phyloP scores from a whole-genome alignment of 2,329 filamentous ascomycete genomes.

The Orbilia blumenaviensis region DNA sequence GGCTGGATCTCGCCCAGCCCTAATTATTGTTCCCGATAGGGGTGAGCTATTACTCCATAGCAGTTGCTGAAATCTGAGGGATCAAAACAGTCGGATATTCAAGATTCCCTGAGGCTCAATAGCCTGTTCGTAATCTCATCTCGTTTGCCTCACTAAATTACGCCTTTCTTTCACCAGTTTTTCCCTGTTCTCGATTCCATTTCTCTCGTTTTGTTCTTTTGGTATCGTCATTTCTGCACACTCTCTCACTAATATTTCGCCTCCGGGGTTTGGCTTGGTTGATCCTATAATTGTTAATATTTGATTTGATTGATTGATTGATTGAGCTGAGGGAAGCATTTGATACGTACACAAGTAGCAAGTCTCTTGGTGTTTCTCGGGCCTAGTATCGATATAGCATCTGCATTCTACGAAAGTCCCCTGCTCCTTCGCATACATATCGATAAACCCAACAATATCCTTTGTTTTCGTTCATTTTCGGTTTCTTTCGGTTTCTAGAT shows the following conservation, averaged over 20 bases:
- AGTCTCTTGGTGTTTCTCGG: background rate
- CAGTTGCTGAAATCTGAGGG: slow-evolving; percentile 11
- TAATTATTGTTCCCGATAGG: slow-evolving; percentile 27
- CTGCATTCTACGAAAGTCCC: slow-evolving; percentile 4
- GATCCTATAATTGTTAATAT: background rate
- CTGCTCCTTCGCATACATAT: slow-evolving; percentile 32
- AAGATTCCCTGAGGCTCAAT: slow-evolving; percentile 24
- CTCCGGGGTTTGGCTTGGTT: background rate
- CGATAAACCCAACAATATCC: slow-evolving; percentile 19
- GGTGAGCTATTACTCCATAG: too few relatives aligned
- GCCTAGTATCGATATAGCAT: slow-evolving; percentile 33
- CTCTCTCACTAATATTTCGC: background rate
- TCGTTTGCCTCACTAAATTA: slow-evolving; percentile 18
- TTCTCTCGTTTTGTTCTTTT: background rate
- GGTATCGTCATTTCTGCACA: background rate
- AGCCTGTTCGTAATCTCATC: slow-evolving; percentile 9
- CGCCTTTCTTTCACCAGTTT: slow-evolving; percentile 14
- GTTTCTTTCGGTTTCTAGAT: background rate
- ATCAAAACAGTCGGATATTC: slow-evolving; percentile 12
- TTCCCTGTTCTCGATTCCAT: background rate
- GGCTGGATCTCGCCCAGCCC: slow-evolving; percentile 22
- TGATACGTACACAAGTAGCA: background rate
- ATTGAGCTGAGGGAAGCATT: background rate
- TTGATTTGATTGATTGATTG: background rate
- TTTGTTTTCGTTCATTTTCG: background rate